Conservation (phyloP, 352 stramenopile genomes). For the Phytophthora citrophthora region DNA sequence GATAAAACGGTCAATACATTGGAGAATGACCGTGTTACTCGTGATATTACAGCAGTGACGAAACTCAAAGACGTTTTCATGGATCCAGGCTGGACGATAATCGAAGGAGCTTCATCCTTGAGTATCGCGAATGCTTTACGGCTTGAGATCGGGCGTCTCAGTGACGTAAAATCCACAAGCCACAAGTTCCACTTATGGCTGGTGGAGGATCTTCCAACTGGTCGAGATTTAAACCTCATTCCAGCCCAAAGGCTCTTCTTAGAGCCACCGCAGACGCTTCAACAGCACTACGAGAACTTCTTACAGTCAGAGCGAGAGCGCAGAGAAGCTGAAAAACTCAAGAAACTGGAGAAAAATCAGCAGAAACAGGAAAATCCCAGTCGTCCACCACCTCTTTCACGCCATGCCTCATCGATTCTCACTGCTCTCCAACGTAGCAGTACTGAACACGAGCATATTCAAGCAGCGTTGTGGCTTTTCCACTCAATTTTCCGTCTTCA, state of each 20-base stretch:
- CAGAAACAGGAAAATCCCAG: constrained; percentile 3
- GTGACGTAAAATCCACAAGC: constrained; percentile 34
- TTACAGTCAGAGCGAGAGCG: constrained; percentile 27
- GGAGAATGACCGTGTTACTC: constrained; percentile 4
- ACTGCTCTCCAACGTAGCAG: constrained; percentile 20
- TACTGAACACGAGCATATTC: constrained; percentile 19
- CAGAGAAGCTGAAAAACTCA: constrained; percentile 4
- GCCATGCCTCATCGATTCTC: constrained; percentile 30
- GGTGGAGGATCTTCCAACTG: constrained; percentile 19
- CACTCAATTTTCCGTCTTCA: constrained; percentile 54
- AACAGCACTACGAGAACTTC: constrained; percentile 29
- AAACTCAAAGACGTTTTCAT: constrained; percentile 37
- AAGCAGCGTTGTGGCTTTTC: constrained; percentile 53
- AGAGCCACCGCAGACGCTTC: constrained; percentile 42
- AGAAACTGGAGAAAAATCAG: constrained; percentile 17
- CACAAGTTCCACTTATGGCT: constrained; percentile 46
- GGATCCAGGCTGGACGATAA: constrained; percentile 36
- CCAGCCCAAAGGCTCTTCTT: constrained; percentile 30
- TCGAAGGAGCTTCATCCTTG: constrained; percentile 33
- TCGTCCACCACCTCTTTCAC: constrained; percentile 21
- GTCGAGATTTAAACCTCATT: constrained; percentile 12
- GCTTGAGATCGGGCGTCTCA: constrained; percentile 36
- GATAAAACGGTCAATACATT: background rate
- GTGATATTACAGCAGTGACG: constrained; percentile 18
- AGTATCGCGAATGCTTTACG: constrained; percentile 34